Evolutionary conservation across 2,329 filamentous ascomycete species (phyloP).

Genomic region (Parafenestella ontariensis): DNA sequence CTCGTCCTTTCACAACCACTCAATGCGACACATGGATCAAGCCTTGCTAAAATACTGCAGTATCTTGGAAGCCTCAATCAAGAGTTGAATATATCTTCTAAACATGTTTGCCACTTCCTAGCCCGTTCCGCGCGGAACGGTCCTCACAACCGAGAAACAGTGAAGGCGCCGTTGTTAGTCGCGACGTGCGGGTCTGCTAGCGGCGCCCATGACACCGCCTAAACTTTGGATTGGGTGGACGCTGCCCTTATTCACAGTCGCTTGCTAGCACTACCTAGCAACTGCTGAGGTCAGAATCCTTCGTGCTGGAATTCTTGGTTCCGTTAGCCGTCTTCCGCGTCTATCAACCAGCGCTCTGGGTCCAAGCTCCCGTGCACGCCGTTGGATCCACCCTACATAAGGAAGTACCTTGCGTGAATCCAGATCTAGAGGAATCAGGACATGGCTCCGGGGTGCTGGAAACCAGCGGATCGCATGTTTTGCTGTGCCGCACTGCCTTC

Average conservation of each 20-base stretch:
- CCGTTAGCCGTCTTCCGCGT: slow-evolving; percentile 10
- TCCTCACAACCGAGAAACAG: too few species aligned
- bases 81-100: too few species aligned
- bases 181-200: slow-evolving; percentile 6
- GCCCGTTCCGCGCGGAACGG: background rate
- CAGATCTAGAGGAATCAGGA: background rate
- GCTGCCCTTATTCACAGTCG: slow-evolving; percentile 3
- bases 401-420: slow-evolving; percentile 6
- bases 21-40: background rate
- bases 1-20: slow-evolving; percentile 17
- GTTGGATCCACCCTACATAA: slow-evolving; percentile 3
- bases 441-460: background rate
- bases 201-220: slow-evolving; percentile 11
- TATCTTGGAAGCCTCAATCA: background rate
- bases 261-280: slow-evolving; percentile 5
- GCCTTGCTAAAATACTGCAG: background rate
- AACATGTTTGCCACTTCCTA: background rate
- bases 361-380: slow-evolving; percentile 9
- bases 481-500: background rate
- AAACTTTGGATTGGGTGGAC: background rate
- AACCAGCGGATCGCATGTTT: background rate
- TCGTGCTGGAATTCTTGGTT: slow-evolving; percentile 4
- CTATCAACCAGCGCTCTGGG: slow-evolving; percentile 16
- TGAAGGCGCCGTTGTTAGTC: too few species aligned
- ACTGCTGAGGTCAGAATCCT: slow-evolving; percentile 6